phyloP scores from a whole-genome alignment of 495 filamentous ascomycete species.

The Talaromyces ruber region DNA sequence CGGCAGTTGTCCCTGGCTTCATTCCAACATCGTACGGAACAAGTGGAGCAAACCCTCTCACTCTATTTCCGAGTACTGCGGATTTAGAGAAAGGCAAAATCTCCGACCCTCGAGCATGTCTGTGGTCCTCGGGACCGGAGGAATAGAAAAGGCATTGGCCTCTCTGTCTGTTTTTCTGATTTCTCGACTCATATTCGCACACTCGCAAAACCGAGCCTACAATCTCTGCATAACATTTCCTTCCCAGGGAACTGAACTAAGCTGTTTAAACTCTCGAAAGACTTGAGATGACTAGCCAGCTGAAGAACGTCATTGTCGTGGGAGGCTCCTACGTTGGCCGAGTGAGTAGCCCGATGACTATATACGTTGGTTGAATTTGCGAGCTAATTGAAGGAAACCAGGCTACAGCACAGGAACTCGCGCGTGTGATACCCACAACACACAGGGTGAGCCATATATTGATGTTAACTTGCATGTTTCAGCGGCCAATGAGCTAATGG shows the following conservation, averaged over 20 bases:
- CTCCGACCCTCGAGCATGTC: not conserved
- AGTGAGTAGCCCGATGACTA: conserved; percentile 11
- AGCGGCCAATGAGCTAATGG: not conserved
- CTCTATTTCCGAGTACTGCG: not conserved
- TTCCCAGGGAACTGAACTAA: not conserved
- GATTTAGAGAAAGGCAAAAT: not conserved
- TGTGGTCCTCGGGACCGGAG: not conserved
- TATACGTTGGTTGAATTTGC: not conserved
- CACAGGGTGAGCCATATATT: conserved; percentile 18
- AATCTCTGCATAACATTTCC: not conserved
- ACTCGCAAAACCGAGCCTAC: not conserved
- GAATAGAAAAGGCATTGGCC: not conserved
- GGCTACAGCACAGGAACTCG: conserved; percentile 29
- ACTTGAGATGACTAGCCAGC: conserved; percentile 13
- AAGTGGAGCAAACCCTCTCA: not conserved
- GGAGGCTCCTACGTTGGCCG: conserved; percentile 36
- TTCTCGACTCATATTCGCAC: not conserved
- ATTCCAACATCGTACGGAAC: not conserved
- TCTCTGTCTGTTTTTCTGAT: not conserved
- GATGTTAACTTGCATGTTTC: not conserved
- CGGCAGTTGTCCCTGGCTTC: not conserved
- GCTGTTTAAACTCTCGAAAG: not conserved
- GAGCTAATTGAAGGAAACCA: conserved; percentile 10
- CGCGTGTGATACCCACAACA: conserved; percentile 25
- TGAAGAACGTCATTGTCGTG: conserved; percentile 33